phyloP scores from a whole-genome alignment of 2,329 filamentous ascomycete genomes.

The Periconia macrospinosa region DNA sequence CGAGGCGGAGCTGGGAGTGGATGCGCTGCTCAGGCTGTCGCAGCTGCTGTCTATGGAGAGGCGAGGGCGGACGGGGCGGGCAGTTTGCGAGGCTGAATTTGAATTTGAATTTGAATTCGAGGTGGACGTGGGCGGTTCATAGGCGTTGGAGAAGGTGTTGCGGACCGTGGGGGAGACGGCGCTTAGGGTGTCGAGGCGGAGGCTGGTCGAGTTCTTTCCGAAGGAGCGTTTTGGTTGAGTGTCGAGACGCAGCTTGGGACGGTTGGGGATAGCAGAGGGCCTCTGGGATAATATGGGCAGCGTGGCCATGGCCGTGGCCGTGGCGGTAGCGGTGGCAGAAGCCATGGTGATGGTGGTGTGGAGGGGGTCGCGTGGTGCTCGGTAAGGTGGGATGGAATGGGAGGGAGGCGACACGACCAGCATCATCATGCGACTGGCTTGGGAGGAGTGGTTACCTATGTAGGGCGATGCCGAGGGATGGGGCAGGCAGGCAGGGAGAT shows the following conservation, averaged over 20 bases:
- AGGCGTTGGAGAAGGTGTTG: slow-evolving; percentile 65
- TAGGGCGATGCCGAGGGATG: background rate
- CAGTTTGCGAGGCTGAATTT: too few species aligned
- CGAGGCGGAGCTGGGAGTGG: slow-evolving; percentile 38
- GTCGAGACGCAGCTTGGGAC: slow-evolving; percentile 64
- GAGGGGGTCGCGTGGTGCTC: slow-evolving; percentile 35
- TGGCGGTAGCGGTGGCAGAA: too few species aligned
- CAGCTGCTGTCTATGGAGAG: slow-evolving; percentile 39
- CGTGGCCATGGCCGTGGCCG: slow-evolving; percentile 30
- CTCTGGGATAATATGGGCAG: slow-evolving; percentile 48
- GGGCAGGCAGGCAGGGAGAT: slow-evolving; percentile 3
- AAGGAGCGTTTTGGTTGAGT: slow-evolving; percentile 56
- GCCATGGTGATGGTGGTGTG: slow-evolving; percentile 38
- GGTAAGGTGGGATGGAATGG: slow-evolving; percentile 15
- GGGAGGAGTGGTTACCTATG: background rate
- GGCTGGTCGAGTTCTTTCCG: slow-evolving; percentile 55
- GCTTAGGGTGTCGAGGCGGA: slow-evolving; percentile 57
- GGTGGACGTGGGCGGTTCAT: slow-evolving; percentile 46
- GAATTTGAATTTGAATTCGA: too few species aligned
- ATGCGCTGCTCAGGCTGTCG: slow-evolving; percentile 16
- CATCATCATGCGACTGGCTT: slow-evolving; percentile 35
- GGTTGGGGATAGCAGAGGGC: slow-evolving; percentile 35
- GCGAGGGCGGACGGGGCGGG: slow-evolving; percentile 31
- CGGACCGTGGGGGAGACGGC: slow-evolving; percentile 62
- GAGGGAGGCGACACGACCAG: slow-evolving; percentile 31